Evolutionary conservation across 495 filamentous ascomycete species (phyloP).

Genomic region (Chaetomidium leptoderma): DNA sequence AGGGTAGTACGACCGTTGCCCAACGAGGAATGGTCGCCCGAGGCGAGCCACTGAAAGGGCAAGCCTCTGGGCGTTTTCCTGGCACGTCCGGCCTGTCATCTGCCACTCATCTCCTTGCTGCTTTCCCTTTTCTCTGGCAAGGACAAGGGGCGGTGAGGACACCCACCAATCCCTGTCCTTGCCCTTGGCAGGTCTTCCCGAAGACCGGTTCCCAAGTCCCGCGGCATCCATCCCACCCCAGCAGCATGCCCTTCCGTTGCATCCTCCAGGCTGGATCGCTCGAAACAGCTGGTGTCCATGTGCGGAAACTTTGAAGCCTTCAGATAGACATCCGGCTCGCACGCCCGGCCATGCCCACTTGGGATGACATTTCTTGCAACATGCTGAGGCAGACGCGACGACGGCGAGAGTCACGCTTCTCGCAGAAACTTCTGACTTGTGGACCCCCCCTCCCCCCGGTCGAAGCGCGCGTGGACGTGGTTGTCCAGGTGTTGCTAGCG

Average conservation of each 20-base stretch:
- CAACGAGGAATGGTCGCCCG: slow-evolving; percentile 43
- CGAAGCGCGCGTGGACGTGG: neutral
- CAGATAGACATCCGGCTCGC: neutral
- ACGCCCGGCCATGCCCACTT: neutral
- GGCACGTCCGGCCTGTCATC: slow-evolving; percentile 13
- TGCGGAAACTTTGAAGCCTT: neutral
- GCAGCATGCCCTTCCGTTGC: neutral
- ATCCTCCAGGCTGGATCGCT: slow-evolving; percentile 4
- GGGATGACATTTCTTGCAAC: slow-evolving; percentile 14
- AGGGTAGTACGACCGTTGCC: slow-evolving; percentile 38
- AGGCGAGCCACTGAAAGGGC: slow-evolving; percentile 40
- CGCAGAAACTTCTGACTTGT: slow-evolving; percentile 15
- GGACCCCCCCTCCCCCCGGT: slow-evolving; percentile 4
- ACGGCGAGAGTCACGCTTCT: slow-evolving; percentile 12
- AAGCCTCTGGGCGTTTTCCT: slow-evolving; percentile 17
- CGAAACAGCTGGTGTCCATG: slow-evolving; percentile 2
- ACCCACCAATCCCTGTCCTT: slow-evolving; percentile 6
- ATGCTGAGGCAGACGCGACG: slow-evolving; percentile 14
- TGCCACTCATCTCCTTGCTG: slow-evolving; percentile 10
- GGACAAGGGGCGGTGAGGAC: slow-evolving; percentile 34
- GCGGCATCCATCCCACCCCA: neutral
- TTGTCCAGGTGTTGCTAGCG: neutral
- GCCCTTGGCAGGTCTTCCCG: slow-evolving; percentile 6
- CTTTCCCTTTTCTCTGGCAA: slow-evolving; percentile 23
- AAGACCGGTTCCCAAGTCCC: slow-evolving; percentile 7